Percentiles rank a stretch among this genome's conserved stretches.
Evolutionary conservation across 2,329 filamentous ascomycete genomes (phyloP).

Genomic region (Amphichorda felina): DNA sequence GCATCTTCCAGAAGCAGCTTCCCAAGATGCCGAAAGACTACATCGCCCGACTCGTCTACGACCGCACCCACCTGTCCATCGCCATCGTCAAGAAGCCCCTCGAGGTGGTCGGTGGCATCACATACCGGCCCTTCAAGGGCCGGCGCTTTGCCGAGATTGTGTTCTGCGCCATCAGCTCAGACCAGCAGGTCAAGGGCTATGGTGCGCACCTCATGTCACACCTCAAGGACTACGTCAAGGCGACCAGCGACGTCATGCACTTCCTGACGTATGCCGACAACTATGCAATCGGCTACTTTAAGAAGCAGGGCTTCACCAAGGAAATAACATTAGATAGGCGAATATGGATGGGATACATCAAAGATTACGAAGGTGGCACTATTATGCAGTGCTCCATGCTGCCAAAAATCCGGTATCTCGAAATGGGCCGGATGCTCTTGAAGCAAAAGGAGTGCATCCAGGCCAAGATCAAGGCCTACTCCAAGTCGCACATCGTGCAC

Average conservation of each 20-base stretch:
- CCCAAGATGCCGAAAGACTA: conserved; percentile 99
- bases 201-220: conserved; percentile 97
- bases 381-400: conserved; percentile 99
- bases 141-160: conserved; percentile 96
- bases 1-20: conserved; percentile 95
- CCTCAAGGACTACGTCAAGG: conserved; percentile 95
- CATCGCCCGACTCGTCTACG: conserved; percentile 93
- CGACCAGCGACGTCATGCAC: conserved; percentile 93
- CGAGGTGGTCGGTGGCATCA: conserved; percentile 94
- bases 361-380: conserved; percentile 96
- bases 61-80: conserved; percentile 90
- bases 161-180: conserved; percentile 93
- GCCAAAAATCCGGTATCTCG: conserved; percentile 85
- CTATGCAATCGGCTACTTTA: conserved; percentile 97
- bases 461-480: conserved; percentile 88
- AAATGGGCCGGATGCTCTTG: conserved; percentile 82
- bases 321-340: conserved; percentile 86
- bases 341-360: conserved; percentile 99
- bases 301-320: conserved; percentile 98
- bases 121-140: conserved; percentile 86
- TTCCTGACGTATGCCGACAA: conserved; percentile 98
- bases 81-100: conserved; percentile 95
- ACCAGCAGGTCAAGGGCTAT: conserved; percentile 98
- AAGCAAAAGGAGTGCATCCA: conserved; percentile 96
- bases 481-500: conserved; percentile 79